A percentile compares a stretch with the other conserved stretches of the same genome.
Conservation (phyloP, 805 yeast species). For the Hanseniaspora osmophila region DNA sequence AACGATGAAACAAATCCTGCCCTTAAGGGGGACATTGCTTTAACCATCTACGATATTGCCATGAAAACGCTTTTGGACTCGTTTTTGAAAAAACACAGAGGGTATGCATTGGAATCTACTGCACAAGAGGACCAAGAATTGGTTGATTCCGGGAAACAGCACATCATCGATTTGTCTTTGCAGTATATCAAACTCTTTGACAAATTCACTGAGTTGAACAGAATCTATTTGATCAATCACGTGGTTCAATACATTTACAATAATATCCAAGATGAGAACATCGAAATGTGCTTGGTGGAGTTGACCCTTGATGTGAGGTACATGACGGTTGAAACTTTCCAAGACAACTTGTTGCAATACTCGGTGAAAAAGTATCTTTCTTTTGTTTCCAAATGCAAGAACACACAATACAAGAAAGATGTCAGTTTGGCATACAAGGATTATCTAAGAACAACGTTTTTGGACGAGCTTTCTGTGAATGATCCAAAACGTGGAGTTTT, state of each 20-base stretch:
- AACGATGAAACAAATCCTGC: conserved; percentile 76
- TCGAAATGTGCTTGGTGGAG: conserved; percentile 32
- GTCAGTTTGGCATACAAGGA: conserved; percentile 25
- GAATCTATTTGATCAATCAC: conserved; percentile 52
- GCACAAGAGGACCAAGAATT: conserved; percentile 17
- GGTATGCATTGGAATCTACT: conserved; percentile 22
- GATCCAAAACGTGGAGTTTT: conserved; percentile 21
- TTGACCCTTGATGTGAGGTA: conserved; percentile 56
- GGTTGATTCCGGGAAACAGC: conserved; percentile 14
- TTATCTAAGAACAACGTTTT: conserved; percentile 21
- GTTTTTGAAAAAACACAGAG: conserved; percentile 20
- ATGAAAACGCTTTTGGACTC: conserved; percentile 31
- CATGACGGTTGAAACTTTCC: conserved; percentile 23
- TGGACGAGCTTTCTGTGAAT: conserved; percentile 16
- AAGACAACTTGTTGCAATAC: conserved; percentile 46
- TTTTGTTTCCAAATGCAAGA: conserved; percentile 31
- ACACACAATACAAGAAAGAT: conserved; percentile 20
- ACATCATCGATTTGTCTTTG: conserved; percentile 28
- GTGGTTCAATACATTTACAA: conserved; percentile 36
- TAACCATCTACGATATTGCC: conserved; percentile 56
- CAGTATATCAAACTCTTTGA: conserved; percentile 48
- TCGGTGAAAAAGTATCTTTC: conserved; percentile 61
- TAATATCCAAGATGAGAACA: conserved; percentile 14
- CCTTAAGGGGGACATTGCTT: conserved; percentile 55
- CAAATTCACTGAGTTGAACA: conserved; percentile 52